Evolutionary conservation across 768 basidiomycete species (phyloP), one percentile per base, ranked within the genome.

Genomic region (Russula sp.): DNA sequence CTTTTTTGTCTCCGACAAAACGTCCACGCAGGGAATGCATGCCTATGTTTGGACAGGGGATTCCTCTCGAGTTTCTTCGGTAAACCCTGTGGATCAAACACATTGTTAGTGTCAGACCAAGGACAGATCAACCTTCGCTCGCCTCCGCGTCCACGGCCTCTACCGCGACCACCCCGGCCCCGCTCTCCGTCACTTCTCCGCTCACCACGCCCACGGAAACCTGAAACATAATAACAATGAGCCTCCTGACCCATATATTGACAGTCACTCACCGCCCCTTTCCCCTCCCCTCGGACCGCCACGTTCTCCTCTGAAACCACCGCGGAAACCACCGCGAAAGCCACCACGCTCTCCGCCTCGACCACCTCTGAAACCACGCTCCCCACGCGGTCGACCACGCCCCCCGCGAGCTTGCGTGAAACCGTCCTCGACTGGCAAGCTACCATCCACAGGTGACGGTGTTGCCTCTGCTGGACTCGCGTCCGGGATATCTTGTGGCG

Each of bases 371-470:
- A 20, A 43, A 51, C 50, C 56, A 45, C 65, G 65, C 13, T 59
- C 65, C 10, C 65, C 65, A 7, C 65, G 65, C 49, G 41, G 36
- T 32, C 66, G 66, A 8, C 66, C 66, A 48, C 66, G 64, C 10
- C 60, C 59, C 10, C 66, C 66, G 9, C 64, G 65, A 29, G 69
- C 69, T 41, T 57, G 63, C 18, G 65, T 70, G 66, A 88, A 90
- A 5, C 87, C 87, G 41, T 88, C 87, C 51, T 83, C 85, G 69
- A 72, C 46, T 65, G 67, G 42, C 59, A 61, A 32, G 69, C 67
- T 35, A 67, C 67, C 69, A 59, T 65, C 69, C 16, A 66, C 70
- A 68, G 68, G 46, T 70, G 68, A 48, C 58, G 65, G 10, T 66
- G 68, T 22, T 62, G 67, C 39, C 66, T 57, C 41, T 60, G 58